A percentile compares a stretch with the other conserved stretches of the same genome.
Conservation (phyloP, 2,329 filamentous ascomycete genomes). For the Ophiostoma perfectum region DNA sequence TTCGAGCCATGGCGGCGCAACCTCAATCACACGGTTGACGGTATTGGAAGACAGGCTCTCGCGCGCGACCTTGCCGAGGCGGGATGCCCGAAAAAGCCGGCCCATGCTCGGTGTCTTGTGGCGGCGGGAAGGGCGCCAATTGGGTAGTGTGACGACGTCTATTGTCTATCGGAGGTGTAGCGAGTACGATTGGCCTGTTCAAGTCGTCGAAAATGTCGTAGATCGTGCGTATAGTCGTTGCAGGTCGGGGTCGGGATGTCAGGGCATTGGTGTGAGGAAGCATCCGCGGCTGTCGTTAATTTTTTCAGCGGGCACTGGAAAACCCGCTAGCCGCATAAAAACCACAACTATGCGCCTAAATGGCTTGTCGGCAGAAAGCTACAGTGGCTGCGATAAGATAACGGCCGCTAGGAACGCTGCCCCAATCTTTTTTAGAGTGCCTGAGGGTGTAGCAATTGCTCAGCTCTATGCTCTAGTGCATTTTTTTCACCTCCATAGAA, state of each 20-base stretch:
- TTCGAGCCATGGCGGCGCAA: conserved; percentile 45
- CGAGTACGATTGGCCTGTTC: neutral
- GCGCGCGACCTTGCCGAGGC: conserved; percentile 41
- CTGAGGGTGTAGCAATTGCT: conserved; percentile 1
- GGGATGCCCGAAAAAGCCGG: conserved; percentile 34
- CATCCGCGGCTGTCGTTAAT: conserved; percentile 10
- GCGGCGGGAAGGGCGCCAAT: conserved; percentile 8
- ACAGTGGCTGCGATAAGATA: conserved; percentile 21
- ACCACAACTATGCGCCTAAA: conserved; percentile 16
- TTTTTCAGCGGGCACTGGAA: conserved; percentile 28
- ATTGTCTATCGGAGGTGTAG: neutral
- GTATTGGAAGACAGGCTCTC: conserved; percentile 36
- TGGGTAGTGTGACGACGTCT: neutral
- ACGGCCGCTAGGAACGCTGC: neutral
- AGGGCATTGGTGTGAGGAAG: neutral
- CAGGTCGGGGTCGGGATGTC: neutral
- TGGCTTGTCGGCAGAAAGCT: neutral
- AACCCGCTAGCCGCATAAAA: conserved; percentile 16
- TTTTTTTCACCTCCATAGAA: conserved; percentile 18
- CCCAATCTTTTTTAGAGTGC: neutral
- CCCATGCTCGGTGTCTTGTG: conserved; percentile 3
- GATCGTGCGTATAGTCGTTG: neutral
- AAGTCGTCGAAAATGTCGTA: neutral
- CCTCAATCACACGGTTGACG: conserved; percentile 29
- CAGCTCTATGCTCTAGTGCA: neutral